Base-by-base conservation (phyloP, 495 filamentous ascomycete species). In the Neurospora hispaniola region DNA sequence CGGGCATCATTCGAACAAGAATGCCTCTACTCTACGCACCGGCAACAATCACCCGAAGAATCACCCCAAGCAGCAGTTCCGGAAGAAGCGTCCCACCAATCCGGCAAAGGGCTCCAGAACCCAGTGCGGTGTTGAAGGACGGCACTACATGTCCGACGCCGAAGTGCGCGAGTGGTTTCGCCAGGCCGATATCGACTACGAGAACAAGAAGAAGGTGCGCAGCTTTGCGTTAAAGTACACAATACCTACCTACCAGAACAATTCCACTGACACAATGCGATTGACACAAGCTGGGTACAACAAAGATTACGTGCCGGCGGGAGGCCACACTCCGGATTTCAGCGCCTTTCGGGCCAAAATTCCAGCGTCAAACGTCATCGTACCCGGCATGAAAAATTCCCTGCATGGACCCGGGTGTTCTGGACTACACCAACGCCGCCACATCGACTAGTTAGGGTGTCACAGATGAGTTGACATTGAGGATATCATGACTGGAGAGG, bases 41-140 rank as follows among this genome's bases (percentile, higher is more conserved):
- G 0, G 42, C 16, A 43, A 0, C 5, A 1, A 43, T 8, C 5
- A 0, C 0, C 16, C 6, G 2, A 18, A 8, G 6, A 1, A 43
- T 8, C 5, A 0, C 0, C 16, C 6, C 6, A 18, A 8, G 6
- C 42, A 44, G 16, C 42, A 44, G 0, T 44, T 0, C 42, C 42
- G 3, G 16, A 44, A 44, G 16, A 6, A 18, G 42, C 16, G 16
- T 0, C 0, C 2, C 42, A 18, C 0, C 42, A 44, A 44, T 6
- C 2, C 16, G 2, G 42, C 6, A 0, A 2, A 8, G 42, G 16
- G 16, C 2, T 8, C 42, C 5, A n/a, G 16, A 6, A 9, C 42
- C 0, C 42, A 44, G 42, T 3, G 6, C 42, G 7, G 0, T 5
- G 12, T 0, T 1, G 42, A 44, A 2, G 42, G 18, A 18, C 16